Conservation (phyloP, 2,329 filamentous ascomycete genomes). For the Colletotrichum tropicale region DNA sequence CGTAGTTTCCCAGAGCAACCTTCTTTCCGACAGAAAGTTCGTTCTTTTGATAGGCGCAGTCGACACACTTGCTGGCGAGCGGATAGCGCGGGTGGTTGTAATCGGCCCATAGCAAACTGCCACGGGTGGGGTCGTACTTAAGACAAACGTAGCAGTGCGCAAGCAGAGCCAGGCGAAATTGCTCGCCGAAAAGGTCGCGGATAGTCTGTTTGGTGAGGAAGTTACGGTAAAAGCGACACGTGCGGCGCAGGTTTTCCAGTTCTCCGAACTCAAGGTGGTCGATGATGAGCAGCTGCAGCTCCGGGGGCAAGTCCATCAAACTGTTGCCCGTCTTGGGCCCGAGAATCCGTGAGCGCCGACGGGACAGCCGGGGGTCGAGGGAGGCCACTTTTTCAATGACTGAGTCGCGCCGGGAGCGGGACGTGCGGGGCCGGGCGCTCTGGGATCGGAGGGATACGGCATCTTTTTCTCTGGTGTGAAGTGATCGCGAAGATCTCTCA, state of each 20-base stretch:
- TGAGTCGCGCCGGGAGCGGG: conserved; percentile 15
- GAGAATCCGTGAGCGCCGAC: conserved; percentile 6
- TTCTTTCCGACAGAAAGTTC: conserved; percentile 41
- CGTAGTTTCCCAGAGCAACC: conserved; percentile 39
- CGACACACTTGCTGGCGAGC: conserved; percentile 42
- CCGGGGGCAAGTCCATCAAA: conserved; percentile 42
- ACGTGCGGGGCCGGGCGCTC: conserved; percentile 16
- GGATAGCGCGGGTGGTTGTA: conserved; percentile 35
- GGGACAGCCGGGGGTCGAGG: conserved; percentile 4
- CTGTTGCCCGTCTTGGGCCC: conserved; percentile 9
- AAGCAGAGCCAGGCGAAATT: conserved; percentile 33
- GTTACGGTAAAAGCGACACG: conserved; percentile 39
- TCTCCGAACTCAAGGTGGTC: conserved; percentile 45
- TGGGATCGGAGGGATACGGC: conserved; percentile 3
- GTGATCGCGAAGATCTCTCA: background rate
- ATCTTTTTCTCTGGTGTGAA: background rate
- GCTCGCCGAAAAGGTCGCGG: conserved; percentile 38
- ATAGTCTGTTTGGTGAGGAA: conserved; percentile 39
- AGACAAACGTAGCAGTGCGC: conserved; percentile 47
- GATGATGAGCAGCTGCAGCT: conserved; percentile 47
- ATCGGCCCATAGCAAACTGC: conserved; percentile 35
- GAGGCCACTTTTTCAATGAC: conserved; percentile 21
- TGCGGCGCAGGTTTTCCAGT: conserved; percentile 45
- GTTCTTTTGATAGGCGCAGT: conserved; percentile 37
- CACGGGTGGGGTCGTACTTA: conserved; percentile 32